Percentiles rank a stretch among this genome's conserved stretches.
Conservation (phyloP, 768 basidiomycete genomes). For the Mycena rebaudengoi region DNA sequence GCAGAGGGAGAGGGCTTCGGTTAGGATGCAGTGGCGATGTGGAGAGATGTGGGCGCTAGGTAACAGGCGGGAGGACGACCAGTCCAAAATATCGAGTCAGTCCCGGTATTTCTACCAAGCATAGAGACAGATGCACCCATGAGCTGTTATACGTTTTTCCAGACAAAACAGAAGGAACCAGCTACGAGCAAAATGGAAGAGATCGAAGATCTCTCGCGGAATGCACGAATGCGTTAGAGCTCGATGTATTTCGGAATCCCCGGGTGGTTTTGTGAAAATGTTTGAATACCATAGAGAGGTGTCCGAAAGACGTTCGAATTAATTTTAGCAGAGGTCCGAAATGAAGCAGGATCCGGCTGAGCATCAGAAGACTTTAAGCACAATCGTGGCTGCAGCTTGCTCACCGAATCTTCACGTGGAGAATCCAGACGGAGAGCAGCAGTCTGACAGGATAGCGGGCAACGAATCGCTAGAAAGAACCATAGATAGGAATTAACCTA, state of each 20-base stretch:
- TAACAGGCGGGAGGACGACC: not conserved
- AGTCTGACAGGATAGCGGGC: not conserved
- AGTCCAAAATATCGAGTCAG: not conserved
- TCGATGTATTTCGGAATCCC: too few relatives aligned
- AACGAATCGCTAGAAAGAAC: constrained; percentile 5
- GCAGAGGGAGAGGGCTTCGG: not conserved
- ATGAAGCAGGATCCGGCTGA: not conserved
- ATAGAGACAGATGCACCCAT: not conserved
- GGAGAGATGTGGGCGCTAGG: not conserved
- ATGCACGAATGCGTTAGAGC: too few relatives aligned
- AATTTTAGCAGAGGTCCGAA: not conserved
- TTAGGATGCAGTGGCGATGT: not conserved
- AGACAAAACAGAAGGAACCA: not conserved
- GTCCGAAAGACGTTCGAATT: not conserved
- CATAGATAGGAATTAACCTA: not conserved
- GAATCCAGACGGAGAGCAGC: not conserved
- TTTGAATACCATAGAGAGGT: not conserved
- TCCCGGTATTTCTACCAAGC: not conserved
- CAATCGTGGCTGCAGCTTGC: not conserved
- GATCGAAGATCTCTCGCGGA: too few relatives aligned
- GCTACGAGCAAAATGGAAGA: not conserved
- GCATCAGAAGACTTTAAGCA: not conserved
- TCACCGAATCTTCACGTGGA: not conserved
- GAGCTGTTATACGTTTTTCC: not conserved
- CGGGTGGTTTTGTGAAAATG: too few relatives aligned